Percentiles rank a stretch among this genome's conserved stretches.
These are phyloP conservation scores for Sanghuangporus baumii DNA, from an alignment of 1,284 basidiomycete species.

Conservation along the genomic window DNA sequence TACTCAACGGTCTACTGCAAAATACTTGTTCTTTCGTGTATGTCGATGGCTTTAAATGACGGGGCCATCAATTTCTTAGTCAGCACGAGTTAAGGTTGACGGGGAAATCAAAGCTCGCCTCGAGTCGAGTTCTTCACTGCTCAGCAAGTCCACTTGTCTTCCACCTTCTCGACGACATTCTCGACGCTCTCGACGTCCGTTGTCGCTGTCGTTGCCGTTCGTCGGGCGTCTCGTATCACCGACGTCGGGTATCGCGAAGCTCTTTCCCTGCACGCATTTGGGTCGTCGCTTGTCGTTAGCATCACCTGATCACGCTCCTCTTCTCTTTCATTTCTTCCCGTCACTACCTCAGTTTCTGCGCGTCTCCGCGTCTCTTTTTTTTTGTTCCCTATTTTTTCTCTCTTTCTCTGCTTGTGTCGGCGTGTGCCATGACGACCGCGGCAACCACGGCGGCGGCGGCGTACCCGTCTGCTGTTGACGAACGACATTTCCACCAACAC, in stretches of 20 bases:
- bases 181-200: neutral
- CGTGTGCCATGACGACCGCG: neutral
- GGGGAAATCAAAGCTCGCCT: too few species aligned
- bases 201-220: neutral
- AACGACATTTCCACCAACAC: neutral
- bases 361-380: neutral
- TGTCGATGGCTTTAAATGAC: too few species aligned
- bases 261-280: neutral
- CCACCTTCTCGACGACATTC: neutral
- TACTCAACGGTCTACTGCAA: too few species aligned
- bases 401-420: neutral
- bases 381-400: too few species aligned
- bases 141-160: too few species aligned
- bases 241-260: neutral
- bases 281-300: conserved; percentile 3
- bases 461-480: neutral
- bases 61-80: too few species aligned
- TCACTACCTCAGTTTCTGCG: neutral
- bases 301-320: neutral
- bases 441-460: conserved; percentile 7
- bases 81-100: too few species aligned
- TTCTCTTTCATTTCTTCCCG: conserved; percentile 1
- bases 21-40: too few species aligned
- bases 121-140: too few species aligned
- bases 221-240: neutral